Percentiles rank a stretch among this genome's conserved stretches.
Evolutionary conservation across 768 basidiomycete genomes (phyloP).

Genomic region (Porphyrellus cyaneotinctus): DNA sequence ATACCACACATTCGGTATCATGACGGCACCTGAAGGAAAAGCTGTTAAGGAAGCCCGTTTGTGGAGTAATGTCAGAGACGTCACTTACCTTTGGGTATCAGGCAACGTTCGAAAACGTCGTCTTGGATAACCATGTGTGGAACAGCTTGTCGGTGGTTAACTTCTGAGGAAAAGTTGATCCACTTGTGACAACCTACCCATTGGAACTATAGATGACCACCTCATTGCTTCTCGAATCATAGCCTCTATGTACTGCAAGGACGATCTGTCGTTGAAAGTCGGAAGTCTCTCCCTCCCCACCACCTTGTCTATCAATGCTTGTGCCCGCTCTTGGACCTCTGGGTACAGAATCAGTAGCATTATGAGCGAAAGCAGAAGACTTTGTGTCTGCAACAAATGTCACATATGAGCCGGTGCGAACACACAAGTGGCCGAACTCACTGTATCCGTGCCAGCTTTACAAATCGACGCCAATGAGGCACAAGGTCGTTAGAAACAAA

Average conservation of each 20-base stretch:
- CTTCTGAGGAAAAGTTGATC: neutral
- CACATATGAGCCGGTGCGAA: neutral
- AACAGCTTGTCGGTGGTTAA: constrained; percentile 16
- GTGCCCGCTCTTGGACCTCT: constrained; percentile 21
- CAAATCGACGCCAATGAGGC: neutral
- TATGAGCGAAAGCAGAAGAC: constrained; percentile 12
- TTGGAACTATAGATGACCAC: constrained; percentile 22
- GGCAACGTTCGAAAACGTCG: constrained; percentile 40
- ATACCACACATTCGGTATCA: constrained; percentile 23
- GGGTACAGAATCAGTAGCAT: constrained; percentile 22
- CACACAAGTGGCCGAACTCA: neutral
- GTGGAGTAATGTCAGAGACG: neutral
- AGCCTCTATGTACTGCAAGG: constrained; percentile 22
- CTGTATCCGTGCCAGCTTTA: constrained; percentile 16
- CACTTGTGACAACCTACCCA: constrained; percentile 8
- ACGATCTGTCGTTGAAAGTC: constrained; percentile 13
- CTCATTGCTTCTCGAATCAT: constrained; percentile 20
- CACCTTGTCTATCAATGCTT: constrained; percentile 14
- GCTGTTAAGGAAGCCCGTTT: neutral
- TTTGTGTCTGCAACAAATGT: constrained; percentile 13
- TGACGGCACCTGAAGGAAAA: constrained; percentile 14
- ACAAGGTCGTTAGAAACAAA: neutral
- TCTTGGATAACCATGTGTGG: constrained; percentile 34
- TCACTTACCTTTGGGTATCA: constrained; percentile 48
- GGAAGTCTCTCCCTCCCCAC: constrained; percentile 19